phyloP scores from a whole-genome alignment of 305 asterid genomes.

The Stenogyne calaminthoides region DNA sequence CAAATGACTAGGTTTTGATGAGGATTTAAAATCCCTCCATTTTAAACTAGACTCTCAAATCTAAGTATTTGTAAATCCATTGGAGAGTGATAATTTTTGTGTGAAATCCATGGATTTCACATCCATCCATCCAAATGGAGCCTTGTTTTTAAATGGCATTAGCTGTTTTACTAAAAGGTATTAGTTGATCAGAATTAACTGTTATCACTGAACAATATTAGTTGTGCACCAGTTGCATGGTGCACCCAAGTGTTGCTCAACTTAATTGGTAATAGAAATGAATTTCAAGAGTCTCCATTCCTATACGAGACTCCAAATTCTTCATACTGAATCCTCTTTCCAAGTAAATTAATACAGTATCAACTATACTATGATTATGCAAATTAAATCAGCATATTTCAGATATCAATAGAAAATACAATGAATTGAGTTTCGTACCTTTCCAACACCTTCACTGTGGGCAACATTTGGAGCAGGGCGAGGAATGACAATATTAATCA shows the following conservation, averaged over 20 bases:
- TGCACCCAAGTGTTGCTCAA: no score
- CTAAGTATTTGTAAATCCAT: no score
- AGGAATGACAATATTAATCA: slow-evolving; percentile 57
- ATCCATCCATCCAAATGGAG: no score
- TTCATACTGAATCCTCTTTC: not conserved
- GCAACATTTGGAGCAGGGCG: slow-evolving; percentile 47
- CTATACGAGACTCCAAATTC: not conserved
- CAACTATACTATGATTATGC: not conserved
- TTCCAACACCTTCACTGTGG: slow-evolving; percentile 43
- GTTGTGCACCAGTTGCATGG: no score
- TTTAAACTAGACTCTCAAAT: no score
- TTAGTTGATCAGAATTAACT: no score
- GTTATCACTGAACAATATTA: no score
- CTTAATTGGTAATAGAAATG: not conserved
- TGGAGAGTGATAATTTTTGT: no score
- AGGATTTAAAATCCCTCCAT: no score
- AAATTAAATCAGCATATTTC: not conserved
- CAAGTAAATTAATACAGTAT: not conserved
- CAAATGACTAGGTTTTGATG: no score
- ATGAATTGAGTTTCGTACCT: slow-evolving; percentile 28
- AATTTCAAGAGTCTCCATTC: not conserved
- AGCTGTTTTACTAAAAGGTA: no score
- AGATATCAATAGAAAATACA: not conserved
- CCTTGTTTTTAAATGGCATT: not conserved
- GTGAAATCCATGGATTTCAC: no score